A percentile compares a stretch with the other conserved stretches of the same genome.
These are phyloP conservation scores for Auricularia sp. DNA, from an alignment of 768 basidiomycete species.

Conservation along the genomic window DNA sequence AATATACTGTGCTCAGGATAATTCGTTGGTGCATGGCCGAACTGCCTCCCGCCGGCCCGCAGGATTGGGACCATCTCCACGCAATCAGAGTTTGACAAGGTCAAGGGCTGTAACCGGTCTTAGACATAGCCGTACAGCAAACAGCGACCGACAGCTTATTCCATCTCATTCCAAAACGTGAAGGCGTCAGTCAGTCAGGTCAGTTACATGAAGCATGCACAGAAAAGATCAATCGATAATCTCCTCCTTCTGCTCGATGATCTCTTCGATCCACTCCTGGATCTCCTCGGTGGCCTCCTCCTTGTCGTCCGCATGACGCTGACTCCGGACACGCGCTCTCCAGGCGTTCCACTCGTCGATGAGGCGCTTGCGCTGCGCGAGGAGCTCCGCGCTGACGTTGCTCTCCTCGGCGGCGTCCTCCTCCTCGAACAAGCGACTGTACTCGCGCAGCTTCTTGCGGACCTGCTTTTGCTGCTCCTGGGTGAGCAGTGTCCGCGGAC, in stretches of 20 bases:
- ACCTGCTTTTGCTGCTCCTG: constrained; percentile 83
- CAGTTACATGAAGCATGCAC: background rate
- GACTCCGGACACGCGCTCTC: constrained; percentile 51
- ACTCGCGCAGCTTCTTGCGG: constrained; percentile 83
- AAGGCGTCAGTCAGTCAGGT: background rate
- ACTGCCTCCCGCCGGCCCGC: no score
- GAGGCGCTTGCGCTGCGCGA: constrained; percentile 79
- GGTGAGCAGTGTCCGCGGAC: constrained; percentile 77
- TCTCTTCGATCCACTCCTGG: constrained; percentile 89
- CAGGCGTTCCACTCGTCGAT: constrained; percentile 99
- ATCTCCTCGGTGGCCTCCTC: constrained; percentile 75
- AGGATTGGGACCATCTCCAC: no score
- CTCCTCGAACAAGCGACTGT: constrained; percentile 86
- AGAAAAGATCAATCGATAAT: constrained; percentile 34
- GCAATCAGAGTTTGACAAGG: no score
- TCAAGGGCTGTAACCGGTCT: no score
- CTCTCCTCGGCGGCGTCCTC: constrained; percentile 94
- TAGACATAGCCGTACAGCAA: no score
- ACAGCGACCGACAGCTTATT: background rate
- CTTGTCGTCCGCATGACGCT: constrained; percentile 27
- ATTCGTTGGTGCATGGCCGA: no score
- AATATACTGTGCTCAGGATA: no score
- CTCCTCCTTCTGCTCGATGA: constrained; percentile 83
- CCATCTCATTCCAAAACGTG: background rate
- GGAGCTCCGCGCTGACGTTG: constrained; percentile 86